Evolutionary conservation across 257 asterid genomes (phyloP).

Genomic region (Solanum stenotomum): DNA sequence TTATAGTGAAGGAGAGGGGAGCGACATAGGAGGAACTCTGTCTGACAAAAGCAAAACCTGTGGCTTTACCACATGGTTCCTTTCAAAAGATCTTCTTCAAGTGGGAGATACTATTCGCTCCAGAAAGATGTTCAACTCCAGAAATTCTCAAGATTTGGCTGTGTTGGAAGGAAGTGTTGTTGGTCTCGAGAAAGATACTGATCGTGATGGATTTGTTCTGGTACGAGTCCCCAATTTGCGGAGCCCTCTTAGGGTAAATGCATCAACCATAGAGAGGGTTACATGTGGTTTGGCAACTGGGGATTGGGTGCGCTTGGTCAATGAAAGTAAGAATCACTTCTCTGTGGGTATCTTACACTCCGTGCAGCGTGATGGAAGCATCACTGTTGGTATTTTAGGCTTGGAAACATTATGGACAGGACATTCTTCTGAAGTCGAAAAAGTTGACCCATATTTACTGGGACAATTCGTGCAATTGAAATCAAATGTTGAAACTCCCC

Average conservation of each 20-base stretch:
- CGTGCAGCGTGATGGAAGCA: constrained; percentile 40
- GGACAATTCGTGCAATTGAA: constrained; percentile 46
- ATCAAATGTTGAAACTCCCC: constrained; percentile 27
- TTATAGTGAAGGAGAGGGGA: constrained; percentile 35
- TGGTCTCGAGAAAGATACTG: constrained; percentile 45
- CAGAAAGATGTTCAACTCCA: constrained; percentile 22
- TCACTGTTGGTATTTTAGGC: constrained; percentile 39
- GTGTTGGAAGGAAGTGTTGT: constrained; percentile 44
- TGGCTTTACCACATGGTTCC: constrained; percentile 41
- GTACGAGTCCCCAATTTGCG: constrained; percentile 35
- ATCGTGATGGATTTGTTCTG: constrained; percentile 34
- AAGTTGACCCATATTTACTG: constrained; percentile 25
- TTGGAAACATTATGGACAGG: constrained; percentile 51
- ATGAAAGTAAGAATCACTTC: constrained; percentile 28
- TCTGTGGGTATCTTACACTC: constrained; percentile 44
- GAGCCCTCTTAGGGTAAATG: constrained; percentile 33
- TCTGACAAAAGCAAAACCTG: constrained; percentile 21
- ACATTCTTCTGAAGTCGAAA: constrained; percentile 29
- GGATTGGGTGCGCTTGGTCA: constrained; percentile 45
- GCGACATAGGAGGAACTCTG: constrained; percentile 23
- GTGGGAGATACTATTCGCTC: constrained; percentile 55
- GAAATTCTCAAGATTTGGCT: constrained; percentile 19
- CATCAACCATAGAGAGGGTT: constrained; percentile 39
- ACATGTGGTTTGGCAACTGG: constrained; percentile 50
- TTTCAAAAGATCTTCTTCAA: constrained; percentile 46